phyloP scores from a whole-genome alignment of 352 stramenopile genomes.

The Phytophthora foliorum region DNA sequence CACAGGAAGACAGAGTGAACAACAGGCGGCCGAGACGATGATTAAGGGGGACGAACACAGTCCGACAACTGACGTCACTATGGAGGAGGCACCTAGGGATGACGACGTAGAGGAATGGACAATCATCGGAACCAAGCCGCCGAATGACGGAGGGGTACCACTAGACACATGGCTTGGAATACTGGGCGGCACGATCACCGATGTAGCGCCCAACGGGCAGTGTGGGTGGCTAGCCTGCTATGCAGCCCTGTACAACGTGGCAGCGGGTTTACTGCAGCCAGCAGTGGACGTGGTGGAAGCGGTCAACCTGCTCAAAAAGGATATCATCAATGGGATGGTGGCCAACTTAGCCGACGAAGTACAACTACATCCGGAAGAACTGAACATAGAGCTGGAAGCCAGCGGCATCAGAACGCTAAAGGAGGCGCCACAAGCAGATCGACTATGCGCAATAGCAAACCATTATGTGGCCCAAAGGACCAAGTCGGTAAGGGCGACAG shows the following conservation, averaged over 20 bases:
- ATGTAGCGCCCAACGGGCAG: conserved; percentile 7
- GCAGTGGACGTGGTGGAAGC: neutral
- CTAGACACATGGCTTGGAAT: conserved; percentile 7
- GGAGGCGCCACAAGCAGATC: neutral
- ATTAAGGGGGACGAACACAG: too few species aligned
- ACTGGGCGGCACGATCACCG: neutral
- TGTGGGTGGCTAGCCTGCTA: conserved; percentile 12
- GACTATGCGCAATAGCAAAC: neutral
- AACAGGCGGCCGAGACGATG: too few species aligned
- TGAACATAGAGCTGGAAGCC: neutral
- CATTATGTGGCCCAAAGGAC: conserved; percentile 1
- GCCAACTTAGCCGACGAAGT: neutral
- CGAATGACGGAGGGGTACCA: too few species aligned
- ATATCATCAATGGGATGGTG: conserved; percentile 8
- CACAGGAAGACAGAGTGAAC: too few species aligned
- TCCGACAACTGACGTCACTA: too few species aligned
- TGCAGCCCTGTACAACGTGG: neutral
- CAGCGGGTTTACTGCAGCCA: neutral
- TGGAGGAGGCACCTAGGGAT: too few species aligned
- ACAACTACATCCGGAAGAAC: neutral
- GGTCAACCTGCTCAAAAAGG: neutral
- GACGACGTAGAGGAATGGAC: too few species aligned
- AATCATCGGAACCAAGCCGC: too few species aligned
- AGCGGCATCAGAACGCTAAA: too few species aligned
- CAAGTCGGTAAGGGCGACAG: neutral